Evolutionary conservation across 2,329 filamentous ascomycete species (phyloP).

Genomic region (Chaetomium sp.): DNA sequence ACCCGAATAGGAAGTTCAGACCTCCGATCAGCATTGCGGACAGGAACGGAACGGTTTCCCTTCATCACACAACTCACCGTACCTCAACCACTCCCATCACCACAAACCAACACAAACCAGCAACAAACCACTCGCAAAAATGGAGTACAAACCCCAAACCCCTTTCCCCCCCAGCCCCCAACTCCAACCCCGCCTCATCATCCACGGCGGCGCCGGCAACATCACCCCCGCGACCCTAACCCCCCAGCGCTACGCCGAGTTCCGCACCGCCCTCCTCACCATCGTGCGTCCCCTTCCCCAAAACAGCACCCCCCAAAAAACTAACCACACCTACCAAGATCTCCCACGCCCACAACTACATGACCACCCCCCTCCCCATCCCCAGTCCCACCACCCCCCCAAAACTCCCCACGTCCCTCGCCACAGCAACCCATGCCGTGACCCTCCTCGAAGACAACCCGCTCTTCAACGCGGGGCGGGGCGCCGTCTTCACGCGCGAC

Average conservation of each 20-base stretch:
- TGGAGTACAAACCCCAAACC: constrained; percentile 46
- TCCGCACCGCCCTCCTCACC: constrained; percentile 60
- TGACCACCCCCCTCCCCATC: constrained; percentile 42
- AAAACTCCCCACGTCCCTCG: constrained; percentile 60
- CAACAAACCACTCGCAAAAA: constrained; percentile 27
- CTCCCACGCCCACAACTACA: constrained; percentile 42
- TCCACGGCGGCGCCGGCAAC: constrained; percentile 74
- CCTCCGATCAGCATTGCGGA: too few species aligned
- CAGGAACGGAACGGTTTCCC: too few species aligned
- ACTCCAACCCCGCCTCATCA: constrained; percentile 62
- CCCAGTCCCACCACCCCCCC: constrained; percentile 50
- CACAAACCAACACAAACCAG: too few species aligned
- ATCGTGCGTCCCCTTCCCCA: constrained; percentile 53
- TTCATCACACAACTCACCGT: too few species aligned
- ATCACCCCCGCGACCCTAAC: constrained; percentile 63
- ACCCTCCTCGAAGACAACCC: constrained; percentile 74
- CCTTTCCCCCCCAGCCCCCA: constrained; percentile 21
- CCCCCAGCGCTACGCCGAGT: constrained; percentile 58
- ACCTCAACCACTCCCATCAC: too few species aligned
- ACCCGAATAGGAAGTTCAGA: too few species aligned
- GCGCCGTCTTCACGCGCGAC: constrained; percentile 82
- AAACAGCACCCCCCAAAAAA: neutral
- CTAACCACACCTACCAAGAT: constrained; percentile 41
- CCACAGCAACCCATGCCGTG: constrained; percentile 75
- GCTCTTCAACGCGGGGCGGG: constrained; percentile 82